Evolutionary conservation across 768 basidiomycete species (phyloP).

Genomic region (Saitozyma podzolica): DNA sequence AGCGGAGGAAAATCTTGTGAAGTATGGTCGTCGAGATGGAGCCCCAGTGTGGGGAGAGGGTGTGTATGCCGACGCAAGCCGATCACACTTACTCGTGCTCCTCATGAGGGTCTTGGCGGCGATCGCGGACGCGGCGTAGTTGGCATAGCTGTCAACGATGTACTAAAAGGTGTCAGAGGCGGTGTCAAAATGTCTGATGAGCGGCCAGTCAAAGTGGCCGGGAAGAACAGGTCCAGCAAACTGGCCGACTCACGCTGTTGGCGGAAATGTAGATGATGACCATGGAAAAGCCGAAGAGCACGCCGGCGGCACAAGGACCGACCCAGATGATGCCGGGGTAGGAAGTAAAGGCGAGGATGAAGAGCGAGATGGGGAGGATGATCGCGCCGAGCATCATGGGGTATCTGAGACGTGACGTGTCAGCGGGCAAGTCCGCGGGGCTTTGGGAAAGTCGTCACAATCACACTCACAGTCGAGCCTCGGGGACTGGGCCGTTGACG

Average conservation of each 20-base stretch:
- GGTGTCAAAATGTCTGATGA: too few species aligned
- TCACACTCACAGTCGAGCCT: slow-evolving; percentile 29
- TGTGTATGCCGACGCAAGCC: too few species aligned
- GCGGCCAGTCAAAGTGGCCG: too few species aligned
- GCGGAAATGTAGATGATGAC: slow-evolving; percentile 64
- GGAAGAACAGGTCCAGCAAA: too few species aligned
- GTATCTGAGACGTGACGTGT: slow-evolving; percentile 3
- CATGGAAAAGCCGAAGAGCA: slow-evolving; percentile 62
- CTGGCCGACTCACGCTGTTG: slow-evolving; percentile 53
- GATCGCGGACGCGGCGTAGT: slow-evolving; percentile 57
- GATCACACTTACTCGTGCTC: slow-evolving; percentile 40
- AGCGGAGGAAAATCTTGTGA: too few species aligned
- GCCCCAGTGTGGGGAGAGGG: too few species aligned
- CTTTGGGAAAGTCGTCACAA: neutral
- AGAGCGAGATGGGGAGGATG: slow-evolving; percentile 65
- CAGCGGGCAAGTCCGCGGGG: too few species aligned
- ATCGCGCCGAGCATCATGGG: slow-evolving; percentile 44
- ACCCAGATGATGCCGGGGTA: slow-evolving; percentile 67
- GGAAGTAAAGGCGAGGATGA: slow-evolving; percentile 72
- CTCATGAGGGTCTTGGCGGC: slow-evolving; percentile 67
- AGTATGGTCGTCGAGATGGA: too few species aligned
- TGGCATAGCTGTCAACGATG: slow-evolving; percentile 41
- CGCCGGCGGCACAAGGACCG: slow-evolving; percentile 63
- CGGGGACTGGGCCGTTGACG: slow-evolving; percentile 17
- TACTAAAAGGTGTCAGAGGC: slow-evolving; percentile 8